These are phyloP conservation scores for Lyophyllum atratum DNA, from an alignment of 768 basidiomycete genomes.

Conservation along the genomic window DNA sequence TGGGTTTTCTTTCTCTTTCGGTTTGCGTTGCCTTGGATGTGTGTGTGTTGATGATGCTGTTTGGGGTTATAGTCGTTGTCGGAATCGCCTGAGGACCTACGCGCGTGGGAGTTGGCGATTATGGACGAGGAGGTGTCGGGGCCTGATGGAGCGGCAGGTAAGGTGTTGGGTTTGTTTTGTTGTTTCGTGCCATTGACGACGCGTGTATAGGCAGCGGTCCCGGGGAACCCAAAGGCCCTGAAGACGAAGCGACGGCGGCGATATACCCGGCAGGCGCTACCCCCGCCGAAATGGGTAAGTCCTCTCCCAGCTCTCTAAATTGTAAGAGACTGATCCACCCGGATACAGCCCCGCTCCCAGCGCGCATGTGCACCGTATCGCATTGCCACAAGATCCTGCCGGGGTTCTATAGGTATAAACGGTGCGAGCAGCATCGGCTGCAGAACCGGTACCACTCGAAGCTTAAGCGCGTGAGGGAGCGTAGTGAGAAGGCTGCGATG, in stretches of 20 bases:
- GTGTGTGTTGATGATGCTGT: not conserved
- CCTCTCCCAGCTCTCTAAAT: not conserved
- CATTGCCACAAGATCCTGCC: conserved; percentile 56
- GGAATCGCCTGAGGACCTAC: conserved; percentile 35
- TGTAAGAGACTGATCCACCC: conserved; percentile 7
- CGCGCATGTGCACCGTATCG: conserved; percentile 58
- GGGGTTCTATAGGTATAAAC: conserved; percentile 47
- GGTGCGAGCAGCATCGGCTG: conserved; percentile 57
- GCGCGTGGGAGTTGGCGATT: conserved; percentile 36
- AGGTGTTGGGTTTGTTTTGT: not conserved
- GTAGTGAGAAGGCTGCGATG: conserved; percentile 9
- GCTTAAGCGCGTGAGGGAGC: conserved; percentile 48
- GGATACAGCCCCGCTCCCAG: conserved; percentile 23
- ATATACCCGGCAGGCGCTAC: not conserved
- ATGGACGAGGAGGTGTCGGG: conserved; percentile 30
- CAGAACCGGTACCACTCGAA: conserved; percentile 56
- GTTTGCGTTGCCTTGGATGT: not conserved
- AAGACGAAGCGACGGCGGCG: not conserved
- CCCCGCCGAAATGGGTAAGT: not conserved
- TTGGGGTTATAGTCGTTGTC: conserved; percentile 30
- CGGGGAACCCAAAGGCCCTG: not conserved
- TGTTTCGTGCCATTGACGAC: not conserved
- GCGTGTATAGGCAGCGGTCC: not conserved
- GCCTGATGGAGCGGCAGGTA: conserved; percentile 6
- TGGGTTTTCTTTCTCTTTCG: conserved; percentile 20